Percentiles rank a stretch among this genome's conserved stretches.
These are phyloP conservation scores for Ustilago trichophora DNA, from an alignment of 1,284 basidiomycete genomes.

Conservation along the genomic window DNA sequence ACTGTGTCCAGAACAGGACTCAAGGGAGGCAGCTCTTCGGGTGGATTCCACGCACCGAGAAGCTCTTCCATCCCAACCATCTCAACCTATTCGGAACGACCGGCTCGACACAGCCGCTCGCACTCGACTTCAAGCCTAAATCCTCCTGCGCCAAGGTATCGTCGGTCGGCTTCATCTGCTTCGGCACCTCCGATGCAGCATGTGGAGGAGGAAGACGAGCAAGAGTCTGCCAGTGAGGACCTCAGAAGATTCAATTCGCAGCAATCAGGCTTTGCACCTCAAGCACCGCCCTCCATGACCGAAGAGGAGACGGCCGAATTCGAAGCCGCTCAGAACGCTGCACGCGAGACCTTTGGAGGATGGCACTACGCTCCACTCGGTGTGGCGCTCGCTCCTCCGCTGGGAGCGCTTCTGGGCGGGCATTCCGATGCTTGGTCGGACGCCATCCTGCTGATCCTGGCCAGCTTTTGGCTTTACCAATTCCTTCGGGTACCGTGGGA, in stretches of 20 bases:
- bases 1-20: constrained; percentile 54
- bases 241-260: not conserved
- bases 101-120: constrained; percentile 25
- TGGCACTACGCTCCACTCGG: constrained; percentile 59
- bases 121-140: constrained; percentile 35
- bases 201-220: constrained; percentile 27
- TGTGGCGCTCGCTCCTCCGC: constrained; percentile 56
- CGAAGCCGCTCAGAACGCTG: constrained; percentile 74
- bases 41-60: constrained; percentile 9
- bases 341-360: constrained; percentile 41
- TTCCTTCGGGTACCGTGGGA: constrained; percentile 54
- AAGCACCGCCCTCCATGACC: constrained; percentile 27
- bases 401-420: constrained; percentile 58
- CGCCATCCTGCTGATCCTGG: constrained; percentile 66
- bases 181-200: constrained; percentile 40
- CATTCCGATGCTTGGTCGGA: constrained; percentile 67
- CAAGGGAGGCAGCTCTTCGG: constrained; percentile 77
- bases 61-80: constrained; percentile 41
- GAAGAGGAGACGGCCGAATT: constrained; percentile 68
- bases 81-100: constrained; percentile 14
- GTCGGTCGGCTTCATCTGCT: constrained; percentile 16
- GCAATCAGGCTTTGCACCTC: constrained; percentile 12
- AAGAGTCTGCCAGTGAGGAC: constrained; percentile 1
- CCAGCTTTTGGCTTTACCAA: constrained; percentile 66
- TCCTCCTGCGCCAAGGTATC: constrained; percentile 11